Evolutionary conservation across 768 basidiomycete genomes (phyloP).

Genomic region (Hebeloma cylindrosporum): DNA sequence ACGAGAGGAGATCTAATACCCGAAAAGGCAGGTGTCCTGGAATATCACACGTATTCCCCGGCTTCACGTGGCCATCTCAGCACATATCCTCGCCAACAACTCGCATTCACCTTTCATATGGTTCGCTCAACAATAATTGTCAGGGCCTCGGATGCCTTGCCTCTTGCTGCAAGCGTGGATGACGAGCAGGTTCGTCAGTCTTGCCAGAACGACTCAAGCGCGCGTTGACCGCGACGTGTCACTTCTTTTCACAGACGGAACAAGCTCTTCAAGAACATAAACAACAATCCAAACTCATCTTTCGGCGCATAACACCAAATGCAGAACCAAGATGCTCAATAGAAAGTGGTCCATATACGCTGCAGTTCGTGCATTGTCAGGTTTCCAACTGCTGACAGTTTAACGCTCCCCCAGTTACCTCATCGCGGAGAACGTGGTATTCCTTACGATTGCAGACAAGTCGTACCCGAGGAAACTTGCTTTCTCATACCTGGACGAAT

Average conservation of each 20-base stretch:
- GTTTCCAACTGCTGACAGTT: constrained; percentile 1
- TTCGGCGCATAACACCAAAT: constrained; percentile 90
- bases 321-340: constrained; percentile 96
- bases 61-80: constrained; percentile 16
- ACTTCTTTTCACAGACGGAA: constrained; percentile 67
- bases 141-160: constrained; percentile 82
- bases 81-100: constrained; percentile 7
- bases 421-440: constrained; percentile 91
- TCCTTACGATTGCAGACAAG: constrained; percentile 93
- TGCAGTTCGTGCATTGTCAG: constrained; percentile 68
- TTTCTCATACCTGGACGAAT: constrained; percentile 95
- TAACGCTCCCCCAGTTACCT: constrained; percentile 68
- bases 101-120: constrained; percentile 43
- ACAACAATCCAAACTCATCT: constrained; percentile 96
- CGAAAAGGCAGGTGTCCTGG: constrained; percentile 12
- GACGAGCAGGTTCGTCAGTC: constrained; percentile 78
- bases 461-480: constrained; percentile 96
- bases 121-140: constrained; percentile 87
- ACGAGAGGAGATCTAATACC: constrained; percentile 4
- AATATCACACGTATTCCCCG: constrained; percentile 20
- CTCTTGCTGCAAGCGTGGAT: constrained; percentile 93
- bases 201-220: constrained; percentile 2
- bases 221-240: constrained; percentile 28
- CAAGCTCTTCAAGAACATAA: constrained; percentile 95
- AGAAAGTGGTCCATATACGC: constrained; percentile 91